Percentiles rank a stretch among this genome's conserved stretches.
phyloP scores from a whole-genome alignment of 2,329 filamentous ascomycete genomes.

The Sclerotinia trifoliorum region DNA sequence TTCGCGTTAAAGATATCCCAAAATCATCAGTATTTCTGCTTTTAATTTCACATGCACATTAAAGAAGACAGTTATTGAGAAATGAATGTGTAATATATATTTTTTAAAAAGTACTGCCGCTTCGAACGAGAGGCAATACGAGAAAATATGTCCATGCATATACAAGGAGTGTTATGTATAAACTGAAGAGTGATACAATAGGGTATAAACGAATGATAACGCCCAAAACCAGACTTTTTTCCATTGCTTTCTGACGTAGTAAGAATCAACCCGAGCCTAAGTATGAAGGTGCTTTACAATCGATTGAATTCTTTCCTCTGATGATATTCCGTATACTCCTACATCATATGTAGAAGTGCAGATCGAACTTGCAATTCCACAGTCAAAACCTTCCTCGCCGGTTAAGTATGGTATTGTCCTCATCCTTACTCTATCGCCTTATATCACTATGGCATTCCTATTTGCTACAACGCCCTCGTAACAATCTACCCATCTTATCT shows the following conservation, averaged over 20 bases:
- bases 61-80: too few relatives aligned
- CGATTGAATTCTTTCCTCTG: neutral
- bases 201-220: slow-evolving; percentile 2
- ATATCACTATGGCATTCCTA: neutral
- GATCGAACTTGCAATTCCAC: neutral
- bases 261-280: neutral
- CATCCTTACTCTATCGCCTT: neutral
- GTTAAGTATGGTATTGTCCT: neutral
- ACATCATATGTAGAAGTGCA: neutral
- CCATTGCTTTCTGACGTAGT: neutral
- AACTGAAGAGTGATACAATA: neutral
- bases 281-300: neutral
- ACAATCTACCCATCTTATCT: neutral
- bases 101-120: neutral
- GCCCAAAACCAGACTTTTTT: neutral
- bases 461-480: too few relatives aligned
- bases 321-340: neutral
- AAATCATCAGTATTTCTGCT: neutral
- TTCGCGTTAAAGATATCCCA: rapidly evolving
- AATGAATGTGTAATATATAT: neutral
- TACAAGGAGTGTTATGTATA: neutral
- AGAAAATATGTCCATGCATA: neutral
- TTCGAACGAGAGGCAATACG: neutral
- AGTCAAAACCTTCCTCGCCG: neutral
- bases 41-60: neutral